phyloP scores from a whole-genome alignment of 2,329 filamentous ascomycete species.

The Alternaria solani region DNA sequence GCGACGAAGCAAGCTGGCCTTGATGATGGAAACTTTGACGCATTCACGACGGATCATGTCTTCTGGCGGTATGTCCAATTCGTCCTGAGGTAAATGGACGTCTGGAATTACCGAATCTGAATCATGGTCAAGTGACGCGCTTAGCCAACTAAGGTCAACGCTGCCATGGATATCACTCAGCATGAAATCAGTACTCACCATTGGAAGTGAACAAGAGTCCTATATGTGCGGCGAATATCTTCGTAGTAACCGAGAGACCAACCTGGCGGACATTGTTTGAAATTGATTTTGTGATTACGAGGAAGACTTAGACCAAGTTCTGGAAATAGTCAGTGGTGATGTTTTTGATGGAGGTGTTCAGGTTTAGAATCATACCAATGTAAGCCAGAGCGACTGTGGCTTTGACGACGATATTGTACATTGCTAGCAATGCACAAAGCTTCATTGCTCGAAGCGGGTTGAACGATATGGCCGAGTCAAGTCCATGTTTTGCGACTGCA shows the following conservation, averaged over 20 bases:
- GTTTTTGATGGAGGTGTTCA: not conserved
- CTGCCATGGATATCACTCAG: not conserved
- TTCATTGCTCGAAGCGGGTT: slow-evolving; percentile 32
- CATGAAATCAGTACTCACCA: slow-evolving; percentile 3
- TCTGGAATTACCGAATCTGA: slow-evolving; percentile 2
- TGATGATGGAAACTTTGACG: slow-evolving; percentile 30
- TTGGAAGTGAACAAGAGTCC: slow-evolving; percentile 23
- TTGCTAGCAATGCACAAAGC: slow-evolving; percentile 25
- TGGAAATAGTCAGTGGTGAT: not conserved
- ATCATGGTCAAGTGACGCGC: slow-evolving; percentile 24
- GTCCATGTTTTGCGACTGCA: slow-evolving; percentile 21
- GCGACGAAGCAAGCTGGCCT: slow-evolving; percentile 23
- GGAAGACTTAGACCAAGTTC: slow-evolving; percentile 28
- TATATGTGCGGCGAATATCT: slow-evolving; percentile 25
- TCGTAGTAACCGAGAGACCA: slow-evolving; percentile 6
- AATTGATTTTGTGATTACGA: slow-evolving; percentile 11
- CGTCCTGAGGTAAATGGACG: not conserved
- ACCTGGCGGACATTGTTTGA: not conserved
- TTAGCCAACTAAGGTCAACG: slow-evolving; percentile 23
- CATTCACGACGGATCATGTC: slow-evolving; percentile 25
- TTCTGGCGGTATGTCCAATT: slow-evolving; percentile 8
- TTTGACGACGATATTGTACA: slow-evolving; percentile 34
- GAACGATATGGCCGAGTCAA: slow-evolving; percentile 25
- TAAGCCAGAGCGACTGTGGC: slow-evolving; percentile 27
- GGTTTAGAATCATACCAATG: slow-evolving; percentile 18